These are phyloP conservation scores for Diaporthe vexans DNA, from an alignment of 2,329 filamentous ascomycete genomes.

Conservation along the genomic window DNA sequence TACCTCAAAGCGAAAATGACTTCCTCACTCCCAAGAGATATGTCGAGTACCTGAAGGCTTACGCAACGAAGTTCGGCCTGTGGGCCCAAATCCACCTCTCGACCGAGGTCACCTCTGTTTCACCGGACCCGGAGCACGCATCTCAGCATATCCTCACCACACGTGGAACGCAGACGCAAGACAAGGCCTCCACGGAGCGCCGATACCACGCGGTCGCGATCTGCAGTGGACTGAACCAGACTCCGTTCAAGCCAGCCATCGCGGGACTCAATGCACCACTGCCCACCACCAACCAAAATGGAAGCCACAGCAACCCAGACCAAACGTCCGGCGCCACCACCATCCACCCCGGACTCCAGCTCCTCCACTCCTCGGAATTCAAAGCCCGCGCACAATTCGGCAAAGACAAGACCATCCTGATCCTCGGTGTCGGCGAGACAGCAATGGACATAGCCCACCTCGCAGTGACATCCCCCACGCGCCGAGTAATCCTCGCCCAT, in stretches of 20 bases:
- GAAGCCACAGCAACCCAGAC: not conserved
- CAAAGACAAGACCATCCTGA: slow-evolving; percentile 51
- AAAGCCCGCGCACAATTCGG: slow-evolving; percentile 53
- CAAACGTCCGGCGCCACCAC: not conserved
- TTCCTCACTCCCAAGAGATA: slow-evolving; percentile 53
- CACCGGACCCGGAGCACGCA: not conserved
- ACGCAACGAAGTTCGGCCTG: slow-evolving; percentile 51
- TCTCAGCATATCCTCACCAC: slow-evolving; percentile 16
- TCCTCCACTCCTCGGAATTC: slow-evolving; percentile 54
- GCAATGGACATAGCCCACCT: slow-evolving; percentile 54
- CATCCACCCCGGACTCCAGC: slow-evolving; percentile 42
- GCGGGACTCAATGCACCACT: slow-evolving; percentile 23
- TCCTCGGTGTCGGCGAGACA: slow-evolving; percentile 56
- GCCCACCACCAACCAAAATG: not conserved
- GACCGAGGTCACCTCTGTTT: slow-evolving; percentile 46
- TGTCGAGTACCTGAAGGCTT: slow-evolving; percentile 53
- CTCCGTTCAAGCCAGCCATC: slow-evolving; percentile 51
- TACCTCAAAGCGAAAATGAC: slow-evolving; percentile 51
- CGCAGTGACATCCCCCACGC: slow-evolving; percentile 53
- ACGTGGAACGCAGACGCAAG: not conserved
- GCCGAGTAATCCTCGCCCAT: slow-evolving; percentile 55
- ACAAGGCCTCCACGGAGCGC: not conserved
- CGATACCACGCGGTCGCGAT: slow-evolving; percentile 53
- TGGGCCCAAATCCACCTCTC: slow-evolving; percentile 52
- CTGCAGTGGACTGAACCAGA: slow-evolving; percentile 54